Conservation (phyloP, 805 yeast species). For the Sugiyamaella smithiae region DNA sequence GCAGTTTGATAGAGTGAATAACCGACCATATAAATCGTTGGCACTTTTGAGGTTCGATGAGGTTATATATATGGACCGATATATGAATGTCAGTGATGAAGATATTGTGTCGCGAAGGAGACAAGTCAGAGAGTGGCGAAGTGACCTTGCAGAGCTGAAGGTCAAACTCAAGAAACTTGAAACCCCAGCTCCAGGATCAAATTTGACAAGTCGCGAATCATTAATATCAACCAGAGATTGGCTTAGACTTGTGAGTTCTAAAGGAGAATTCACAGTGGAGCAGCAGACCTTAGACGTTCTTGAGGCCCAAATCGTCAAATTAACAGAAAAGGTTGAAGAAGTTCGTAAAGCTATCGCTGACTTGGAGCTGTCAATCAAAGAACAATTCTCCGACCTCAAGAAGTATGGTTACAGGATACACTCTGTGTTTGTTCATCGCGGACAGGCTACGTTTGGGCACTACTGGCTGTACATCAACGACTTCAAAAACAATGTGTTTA, state of each 20-base stretch:
- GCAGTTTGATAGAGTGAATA: slow-evolving; percentile 71
- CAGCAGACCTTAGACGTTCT: slow-evolving; percentile 48
- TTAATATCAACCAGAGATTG: slow-evolving; percentile 57
- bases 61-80: slow-evolving; percentile 80
- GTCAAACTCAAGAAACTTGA: slow-evolving; percentile 20
- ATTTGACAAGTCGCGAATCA: slow-evolving; percentile 49
- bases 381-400: slow-evolving; percentile 61
- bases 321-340: slow-evolving; percentile 46
- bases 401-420: slow-evolving; percentile 75
- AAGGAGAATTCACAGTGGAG: slow-evolving; percentile 19
- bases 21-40: slow-evolving; percentile 75
- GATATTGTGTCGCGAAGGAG: slow-evolving; percentile 51
- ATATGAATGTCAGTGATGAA: slow-evolving; percentile 58
- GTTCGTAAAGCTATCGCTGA: slow-evolving; percentile 43
- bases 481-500: slow-evolving; percentile 59
- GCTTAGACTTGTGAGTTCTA: slow-evolving; percentile 40
- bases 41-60: slow-evolving; percentile 82
- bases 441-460: slow-evolving; percentile 95
- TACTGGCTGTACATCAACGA: slow-evolving; percentile 95
- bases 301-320: slow-evolving; percentile 43
- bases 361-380: slow-evolving; percentile 49
- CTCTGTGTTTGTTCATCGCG: slow-evolving; percentile 92
- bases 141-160: slow-evolving; percentile 24
- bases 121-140: slow-evolving; percentile 61
- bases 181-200: slow-evolving; percentile 31